Conservation (phyloP, 2,329 filamentous ascomycete genomes). For the Colletotrichum scovillei region DNA sequence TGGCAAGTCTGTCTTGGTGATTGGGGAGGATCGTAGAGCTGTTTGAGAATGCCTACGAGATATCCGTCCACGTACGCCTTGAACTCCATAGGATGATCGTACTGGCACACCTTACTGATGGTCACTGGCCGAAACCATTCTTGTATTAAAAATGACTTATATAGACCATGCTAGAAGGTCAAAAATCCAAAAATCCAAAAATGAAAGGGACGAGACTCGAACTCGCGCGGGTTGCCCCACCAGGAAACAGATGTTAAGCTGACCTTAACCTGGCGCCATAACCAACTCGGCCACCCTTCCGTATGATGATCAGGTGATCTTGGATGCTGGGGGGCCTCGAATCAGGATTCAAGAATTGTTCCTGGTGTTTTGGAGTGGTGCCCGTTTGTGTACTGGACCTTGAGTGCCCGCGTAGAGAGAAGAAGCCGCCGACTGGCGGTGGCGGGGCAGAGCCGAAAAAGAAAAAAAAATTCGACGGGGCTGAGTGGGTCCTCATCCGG, state of each 20-base stretch:
- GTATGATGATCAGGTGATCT: not conserved
- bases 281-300: conserved; percentile 36
- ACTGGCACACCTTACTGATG: too few relatives aligned
- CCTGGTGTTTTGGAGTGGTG: accelerated
- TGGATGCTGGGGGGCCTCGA: accelerated
- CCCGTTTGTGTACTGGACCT: too few relatives aligned
- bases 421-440: not conserved
- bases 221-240: conserved; percentile 36
- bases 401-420: too few relatives aligned
- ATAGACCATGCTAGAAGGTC: too few relatives aligned
- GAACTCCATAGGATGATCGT: not conserved
- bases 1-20: not conserved
- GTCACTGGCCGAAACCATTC: not conserved
- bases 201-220: conserved; percentile 36
- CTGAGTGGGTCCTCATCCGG: not conserved
- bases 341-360: accelerated
- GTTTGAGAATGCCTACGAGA: too few relatives aligned
- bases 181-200: not conserved
- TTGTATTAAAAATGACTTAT: not conserved
- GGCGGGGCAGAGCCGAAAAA: not conserved
- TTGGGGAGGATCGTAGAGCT: not conserved
- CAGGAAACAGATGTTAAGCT: conserved; percentile 36
- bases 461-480: not conserved
- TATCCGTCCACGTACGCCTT: not conserved
- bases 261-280: conserved; percentile 36